These are phyloP conservation scores for Ganoderma resinaceum DNA, from an alignment of 1,284 basidiomycete species.

Conservation along the genomic window DNA sequence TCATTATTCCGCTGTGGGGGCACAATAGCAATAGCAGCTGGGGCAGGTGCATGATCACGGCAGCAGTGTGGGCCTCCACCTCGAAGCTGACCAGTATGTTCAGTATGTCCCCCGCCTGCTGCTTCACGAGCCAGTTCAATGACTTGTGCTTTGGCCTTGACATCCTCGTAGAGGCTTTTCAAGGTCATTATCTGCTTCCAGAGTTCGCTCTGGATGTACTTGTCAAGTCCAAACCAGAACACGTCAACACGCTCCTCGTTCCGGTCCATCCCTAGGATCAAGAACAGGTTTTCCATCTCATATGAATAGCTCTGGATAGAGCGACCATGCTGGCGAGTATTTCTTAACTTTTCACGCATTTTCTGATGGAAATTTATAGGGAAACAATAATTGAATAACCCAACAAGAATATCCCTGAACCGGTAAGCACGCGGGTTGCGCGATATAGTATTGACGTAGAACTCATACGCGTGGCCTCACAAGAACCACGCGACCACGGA, in stretches of 20 bases:
- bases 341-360: constrained; percentile 28
- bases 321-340: constrained; percentile 25
- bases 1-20: neutral
- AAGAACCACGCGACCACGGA: constrained; percentile 32
- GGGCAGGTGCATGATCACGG: neutral
- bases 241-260: constrained; percentile 41
- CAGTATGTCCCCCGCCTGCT: neutral
- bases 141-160: constrained; percentile 18
- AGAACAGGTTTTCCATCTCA: constrained; percentile 42
- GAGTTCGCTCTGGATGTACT: constrained; percentile 38
- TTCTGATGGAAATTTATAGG: constrained; percentile 43
- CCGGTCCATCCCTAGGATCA: constrained; percentile 40
- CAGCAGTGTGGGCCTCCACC: neutral
- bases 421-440: constrained; percentile 33
- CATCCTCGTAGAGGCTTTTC: neutral
- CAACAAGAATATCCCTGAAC: constrained; percentile 41
- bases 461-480: constrained; percentile 46
- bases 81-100: neutral
- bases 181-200: constrained; percentile 41
- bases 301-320: constrained; percentile 38
- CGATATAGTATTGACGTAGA: constrained; percentile 45
- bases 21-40: neutral
- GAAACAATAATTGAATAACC: constrained; percentile 53
- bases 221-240: constrained; percentile 43
- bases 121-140: constrained; percentile 22